Evolutionary conservation across 2,329 filamentous ascomycete species (phyloP).

Genomic region (Pseudogymnoascus pannorum): DNA sequence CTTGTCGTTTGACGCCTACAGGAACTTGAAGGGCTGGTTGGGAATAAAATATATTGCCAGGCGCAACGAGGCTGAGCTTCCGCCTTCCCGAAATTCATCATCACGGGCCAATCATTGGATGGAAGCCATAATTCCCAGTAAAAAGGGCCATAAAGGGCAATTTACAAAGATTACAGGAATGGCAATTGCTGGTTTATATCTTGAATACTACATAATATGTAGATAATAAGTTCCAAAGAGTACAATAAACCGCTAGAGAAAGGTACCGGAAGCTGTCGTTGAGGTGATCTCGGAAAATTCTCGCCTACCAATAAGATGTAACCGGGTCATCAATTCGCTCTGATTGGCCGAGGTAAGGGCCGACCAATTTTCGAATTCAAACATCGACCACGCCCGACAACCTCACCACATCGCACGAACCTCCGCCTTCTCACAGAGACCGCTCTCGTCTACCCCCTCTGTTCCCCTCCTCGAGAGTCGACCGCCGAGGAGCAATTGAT

Average conservation of each 20-base stretch:
- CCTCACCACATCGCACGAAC: slow-evolving; percentile 8
- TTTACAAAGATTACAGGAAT: neutral
- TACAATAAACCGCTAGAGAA: neutral
- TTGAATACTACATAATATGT: slow-evolving; percentile 6
- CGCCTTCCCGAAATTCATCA: neutral
- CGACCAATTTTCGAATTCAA: slow-evolving; percentile 9
- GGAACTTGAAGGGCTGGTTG: neutral
- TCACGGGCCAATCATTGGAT: neutral
- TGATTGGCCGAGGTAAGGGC: slow-evolving; percentile 7
- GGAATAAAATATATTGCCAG: slow-evolving; percentile 7
- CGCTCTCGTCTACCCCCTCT: slow-evolving; percentile 8
- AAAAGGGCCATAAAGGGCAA: neutral
- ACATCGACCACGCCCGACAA: slow-evolving; percentile 9
- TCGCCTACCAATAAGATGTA: slow-evolving; percentile 8
- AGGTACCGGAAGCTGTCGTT: slow-evolving; percentile 1
- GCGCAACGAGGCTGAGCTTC: slow-evolving; percentile 9
- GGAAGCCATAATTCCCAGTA: neutral
- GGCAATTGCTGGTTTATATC: neutral
- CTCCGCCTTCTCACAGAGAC: neutral
- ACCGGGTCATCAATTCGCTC: slow-evolving; percentile 9
- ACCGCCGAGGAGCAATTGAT: slow-evolving; percentile 10
- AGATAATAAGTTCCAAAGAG: neutral
- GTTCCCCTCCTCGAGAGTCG: slow-evolving; percentile 6
- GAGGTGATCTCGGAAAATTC: slow-evolving; percentile 4
- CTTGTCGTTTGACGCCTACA: neutral